Base-by-base conservation (phyloP, 768 basidiomycete genomes). In the Lyophyllum atratum region DNA sequence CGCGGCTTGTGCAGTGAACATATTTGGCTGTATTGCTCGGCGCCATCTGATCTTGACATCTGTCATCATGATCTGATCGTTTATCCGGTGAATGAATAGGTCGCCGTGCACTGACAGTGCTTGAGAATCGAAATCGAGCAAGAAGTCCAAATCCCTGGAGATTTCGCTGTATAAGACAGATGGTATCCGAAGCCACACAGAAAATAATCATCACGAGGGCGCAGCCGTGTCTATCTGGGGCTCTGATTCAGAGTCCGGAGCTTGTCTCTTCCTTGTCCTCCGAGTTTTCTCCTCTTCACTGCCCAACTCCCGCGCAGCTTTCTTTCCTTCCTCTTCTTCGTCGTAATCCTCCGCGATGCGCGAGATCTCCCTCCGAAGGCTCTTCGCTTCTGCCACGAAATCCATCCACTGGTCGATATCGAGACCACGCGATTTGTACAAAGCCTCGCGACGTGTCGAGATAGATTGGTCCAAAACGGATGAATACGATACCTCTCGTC, bases 341-440 rank as follows among this genome's bases (percentile, higher is more conserved):
- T 74, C 69, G 55, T 89, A 87, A 68, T 89, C 86, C 61, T 81
- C 76, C 25, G 83, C 81, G 56, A 89, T 85, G 50, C 76, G 73
- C 26, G 73, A 68, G 54, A 87, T 86, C 61, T 88, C 85, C 49
- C 69, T 71, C 34, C 77, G 72, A 33, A 89, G 65, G 5, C 69
- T 65, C 65, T 76, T 83, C 25, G 71, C 76, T 64, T 87, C 85
- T 10, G 70, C 67, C 5, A 80, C 69, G 28, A 83, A 69, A 31
- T 87, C 86, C 45, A 74, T 66, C 83, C 84, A 88, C 17, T 69
- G 71, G 25, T 86, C 86, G 28, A 87, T 79, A 63, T 89, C 84
- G 19, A 89, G 70, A 1, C 85, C 85, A 24, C 78, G 80, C 25
- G 78, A 61, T 59, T 78, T 77, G 68, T 89, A 89, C 45, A 87